Evolutionary conservation across 805 yeast genomes (phyloP).

Genomic region (Metschnikowia cerradonensis): DNA sequence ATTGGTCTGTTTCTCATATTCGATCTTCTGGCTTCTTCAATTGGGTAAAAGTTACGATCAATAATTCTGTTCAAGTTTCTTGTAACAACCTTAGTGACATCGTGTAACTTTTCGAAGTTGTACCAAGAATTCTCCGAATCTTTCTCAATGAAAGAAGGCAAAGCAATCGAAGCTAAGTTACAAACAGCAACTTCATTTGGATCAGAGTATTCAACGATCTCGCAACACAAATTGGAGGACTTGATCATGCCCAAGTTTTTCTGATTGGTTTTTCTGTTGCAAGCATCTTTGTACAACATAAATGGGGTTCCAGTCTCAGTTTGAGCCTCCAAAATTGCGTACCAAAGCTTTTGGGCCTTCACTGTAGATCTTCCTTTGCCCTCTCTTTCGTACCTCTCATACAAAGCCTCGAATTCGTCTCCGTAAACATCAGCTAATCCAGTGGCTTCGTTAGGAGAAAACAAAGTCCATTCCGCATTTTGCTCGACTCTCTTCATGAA

Average conservation of each 20-base stretch:
- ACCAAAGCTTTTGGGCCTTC: constrained; percentile 61
- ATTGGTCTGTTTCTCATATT: constrained; percentile 59
- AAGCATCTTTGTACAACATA: constrained; percentile 61
- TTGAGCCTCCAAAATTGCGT: constrained; percentile 56
- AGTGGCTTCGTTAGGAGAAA: constrained; percentile 57
- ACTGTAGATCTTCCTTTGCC: constrained; percentile 47
- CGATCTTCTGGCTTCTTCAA: constrained; percentile 49
- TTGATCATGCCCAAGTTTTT: constrained; percentile 57
- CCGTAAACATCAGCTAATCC: constrained; percentile 55
- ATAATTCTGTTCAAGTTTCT: constrained; percentile 54
- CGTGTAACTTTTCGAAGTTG: constrained; percentile 53
- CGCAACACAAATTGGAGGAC: constrained; percentile 61
- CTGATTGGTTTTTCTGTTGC: constrained; percentile 56
- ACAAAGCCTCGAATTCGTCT: constrained; percentile 50
- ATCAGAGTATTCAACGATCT: constrained; percentile 57
- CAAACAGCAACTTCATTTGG: constrained; percentile 60
- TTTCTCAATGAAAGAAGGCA: constrained; percentile 52
- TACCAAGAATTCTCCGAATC: constrained; percentile 43
- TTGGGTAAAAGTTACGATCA: constrained; percentile 55
- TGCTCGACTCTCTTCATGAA: constrained; percentile 59
- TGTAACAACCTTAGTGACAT: constrained; percentile 50
- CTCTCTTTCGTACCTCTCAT: constrained; percentile 49
- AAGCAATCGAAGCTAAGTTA: constrained; percentile 56
- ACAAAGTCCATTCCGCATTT: constrained; percentile 54
- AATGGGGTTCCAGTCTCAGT: constrained; percentile 65